These are phyloP conservation scores for Salix dunnii DNA, from an alignment of 345 rosid species.

Conservation along the genomic window DNA sequence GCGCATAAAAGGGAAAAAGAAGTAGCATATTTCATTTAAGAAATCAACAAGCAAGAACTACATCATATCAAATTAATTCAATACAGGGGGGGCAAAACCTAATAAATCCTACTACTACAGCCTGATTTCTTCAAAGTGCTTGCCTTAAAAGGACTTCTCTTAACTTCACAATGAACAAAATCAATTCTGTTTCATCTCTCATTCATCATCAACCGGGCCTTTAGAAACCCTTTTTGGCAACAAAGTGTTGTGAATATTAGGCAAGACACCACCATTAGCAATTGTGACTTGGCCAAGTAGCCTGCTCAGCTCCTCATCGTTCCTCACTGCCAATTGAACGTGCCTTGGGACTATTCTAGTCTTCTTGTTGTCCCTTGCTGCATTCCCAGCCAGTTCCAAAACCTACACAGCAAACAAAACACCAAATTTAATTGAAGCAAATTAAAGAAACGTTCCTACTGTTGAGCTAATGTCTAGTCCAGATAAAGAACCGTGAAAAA, in stretches of 20 bases:
- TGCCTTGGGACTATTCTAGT: constrained; percentile 36
- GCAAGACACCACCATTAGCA: constrained; percentile 31
- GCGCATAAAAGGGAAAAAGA: background rate
- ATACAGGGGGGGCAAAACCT: no score
- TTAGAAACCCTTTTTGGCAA: constrained; percentile 12
- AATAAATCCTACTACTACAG: no score
- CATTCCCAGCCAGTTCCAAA: constrained; percentile 43
- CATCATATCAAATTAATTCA: background rate
- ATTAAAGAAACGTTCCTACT: no score
- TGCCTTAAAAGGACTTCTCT: no score
- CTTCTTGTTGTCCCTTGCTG: constrained; percentile 40
- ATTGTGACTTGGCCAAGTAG: constrained; percentile 25
- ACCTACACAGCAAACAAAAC: constrained; percentile 10
- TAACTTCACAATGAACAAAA: no score
- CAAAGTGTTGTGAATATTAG: constrained; percentile 23
- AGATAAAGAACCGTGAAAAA: no score
- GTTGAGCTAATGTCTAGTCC: no score
- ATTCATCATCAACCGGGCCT: background rate
- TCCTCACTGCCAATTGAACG: constrained; percentile 33
- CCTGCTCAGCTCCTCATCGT: constrained; percentile 35
- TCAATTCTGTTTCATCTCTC: background rate
- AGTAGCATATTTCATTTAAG: background rate
- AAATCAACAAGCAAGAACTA: background rate
- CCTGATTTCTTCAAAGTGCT: no score
- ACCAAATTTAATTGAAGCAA: background rate